These are phyloP conservation scores for Cyanodermella asteris DNA, from an alignment of 2,329 filamentous ascomycete genomes.

Conservation along the genomic window DNA sequence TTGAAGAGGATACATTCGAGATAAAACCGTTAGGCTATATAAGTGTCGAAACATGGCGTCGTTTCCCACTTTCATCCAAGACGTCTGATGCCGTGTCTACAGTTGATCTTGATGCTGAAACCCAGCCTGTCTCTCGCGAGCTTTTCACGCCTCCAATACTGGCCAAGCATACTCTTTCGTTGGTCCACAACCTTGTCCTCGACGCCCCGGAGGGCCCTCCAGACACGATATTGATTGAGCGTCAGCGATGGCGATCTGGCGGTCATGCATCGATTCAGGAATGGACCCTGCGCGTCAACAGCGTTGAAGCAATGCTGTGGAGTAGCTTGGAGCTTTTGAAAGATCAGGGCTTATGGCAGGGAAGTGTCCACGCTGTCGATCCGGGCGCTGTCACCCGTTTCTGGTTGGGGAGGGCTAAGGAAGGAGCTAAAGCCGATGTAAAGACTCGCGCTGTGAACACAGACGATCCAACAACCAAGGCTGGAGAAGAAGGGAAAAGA, in stretches of 20 bases:
- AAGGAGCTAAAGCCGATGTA: conserved; percentile 4
- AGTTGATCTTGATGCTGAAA: too few species aligned
- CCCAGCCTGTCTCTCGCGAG: too few species aligned
- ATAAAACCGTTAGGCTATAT: too few species aligned
- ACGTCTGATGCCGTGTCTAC: conserved; percentile 12
- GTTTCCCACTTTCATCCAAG: conserved; percentile 9
- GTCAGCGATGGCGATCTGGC: conserved; percentile 42
- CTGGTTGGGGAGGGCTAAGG: conserved; percentile 23
- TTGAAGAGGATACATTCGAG: too few species aligned
- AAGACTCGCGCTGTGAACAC: conserved; percentile 5
- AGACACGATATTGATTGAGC: conserved; percentile 43
- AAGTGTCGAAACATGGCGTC: too few species aligned
- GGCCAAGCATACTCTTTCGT: conserved; percentile 30
- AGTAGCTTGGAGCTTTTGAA: conserved; percentile 39
- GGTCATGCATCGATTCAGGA: conserved; percentile 46
- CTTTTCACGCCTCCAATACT: conserved; percentile 2
- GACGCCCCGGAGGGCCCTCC: conserved; percentile 19
- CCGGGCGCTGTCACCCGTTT: conserved; percentile 35
- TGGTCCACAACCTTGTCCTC: conserved; percentile 30
- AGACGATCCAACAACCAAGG: conserved; percentile 9
- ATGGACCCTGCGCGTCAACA: conserved; percentile 67
- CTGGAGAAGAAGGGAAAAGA: conserved; percentile 21
- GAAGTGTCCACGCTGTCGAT: conserved; percentile 27
- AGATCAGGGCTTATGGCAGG: conserved; percentile 20
- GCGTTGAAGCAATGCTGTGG: conserved; percentile 64